Conservation (phyloP, 2,329 filamentous ascomycete genomes). For the Paecilomyces dactylethromorphus region DNA sequence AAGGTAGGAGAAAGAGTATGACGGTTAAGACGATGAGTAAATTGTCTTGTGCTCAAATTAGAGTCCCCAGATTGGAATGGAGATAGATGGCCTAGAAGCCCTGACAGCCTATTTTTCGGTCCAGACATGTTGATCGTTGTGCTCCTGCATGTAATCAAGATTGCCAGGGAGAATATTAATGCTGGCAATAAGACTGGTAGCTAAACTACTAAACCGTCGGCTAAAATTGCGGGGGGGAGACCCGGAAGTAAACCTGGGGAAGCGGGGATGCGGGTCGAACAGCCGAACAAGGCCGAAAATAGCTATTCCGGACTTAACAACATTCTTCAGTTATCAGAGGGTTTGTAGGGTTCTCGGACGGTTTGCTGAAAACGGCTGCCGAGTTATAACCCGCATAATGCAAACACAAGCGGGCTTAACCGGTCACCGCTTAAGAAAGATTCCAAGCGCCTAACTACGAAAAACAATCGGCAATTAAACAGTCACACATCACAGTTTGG, state of each 20-base stretch:
- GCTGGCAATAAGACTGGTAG: background rate
- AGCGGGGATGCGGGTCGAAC: constrained; percentile 4
- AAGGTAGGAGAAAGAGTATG: constrained; percentile 74
- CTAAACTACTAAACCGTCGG: constrained; percentile 4
- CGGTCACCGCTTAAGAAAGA: background rate
- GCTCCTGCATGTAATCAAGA: background rate
- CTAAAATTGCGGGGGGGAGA: constrained; percentile 20
- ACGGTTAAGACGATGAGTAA: constrained; percentile 33
- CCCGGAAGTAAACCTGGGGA: constrained; percentile 5
- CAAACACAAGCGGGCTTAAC: background rate
- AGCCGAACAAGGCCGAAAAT: background rate
- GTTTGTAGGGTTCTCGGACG: background rate
- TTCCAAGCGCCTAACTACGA: background rate
- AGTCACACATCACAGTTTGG: background rate
- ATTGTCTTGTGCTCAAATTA: background rate
- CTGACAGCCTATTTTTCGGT: constrained; percentile 20
- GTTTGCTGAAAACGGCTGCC: background rate
- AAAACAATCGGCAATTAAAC: background rate
- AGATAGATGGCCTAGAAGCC: constrained; percentile 22
- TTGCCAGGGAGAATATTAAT: background rate
- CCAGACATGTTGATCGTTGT: constrained; percentile 16
- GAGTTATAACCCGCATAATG: background rate
- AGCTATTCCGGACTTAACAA: background rate
- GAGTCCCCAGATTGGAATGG: constrained; percentile 18
- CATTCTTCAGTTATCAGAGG: background rate